A percentile compares a stretch with the other conserved stretches of the same genome.
Evolutionary conservation across 139 green algal genomes (phyloP).

Genomic region (Tetradesmus obliquus): DNA sequence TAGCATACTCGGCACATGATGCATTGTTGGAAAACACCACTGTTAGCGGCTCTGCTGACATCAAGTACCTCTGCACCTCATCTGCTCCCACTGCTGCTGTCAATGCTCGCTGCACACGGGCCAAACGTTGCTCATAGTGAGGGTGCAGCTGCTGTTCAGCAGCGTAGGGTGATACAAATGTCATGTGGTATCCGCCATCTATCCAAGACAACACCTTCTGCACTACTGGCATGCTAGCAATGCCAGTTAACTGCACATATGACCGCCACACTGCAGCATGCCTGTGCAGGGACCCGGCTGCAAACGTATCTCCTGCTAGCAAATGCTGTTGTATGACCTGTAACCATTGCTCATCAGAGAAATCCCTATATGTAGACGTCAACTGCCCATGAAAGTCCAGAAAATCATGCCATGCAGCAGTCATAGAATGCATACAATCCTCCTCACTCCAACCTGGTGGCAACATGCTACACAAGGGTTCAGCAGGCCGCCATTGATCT

Average conservation of each 20-base stretch:
- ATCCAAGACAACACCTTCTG: constrained; percentile 14
- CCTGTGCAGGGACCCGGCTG: constrained; percentile 5
- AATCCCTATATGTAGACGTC: neutral
- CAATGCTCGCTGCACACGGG: neutral
- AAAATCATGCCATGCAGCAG: constrained; percentile 14
- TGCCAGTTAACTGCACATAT: neutral
- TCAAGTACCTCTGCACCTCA: neutral
- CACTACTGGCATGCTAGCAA: neutral
- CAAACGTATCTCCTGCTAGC: constrained; percentile 18
- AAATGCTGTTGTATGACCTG: neutral
- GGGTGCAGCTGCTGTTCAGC: constrained; percentile 11
- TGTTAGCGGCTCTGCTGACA: neutral
- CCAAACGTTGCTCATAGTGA: neutral
- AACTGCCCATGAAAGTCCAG: neutral
- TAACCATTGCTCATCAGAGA: constrained; percentile 18
- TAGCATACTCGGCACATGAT: constrained; percentile 10
- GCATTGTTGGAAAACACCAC: constrained; percentile 34
- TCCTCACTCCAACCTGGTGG: neutral
- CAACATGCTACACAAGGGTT: constrained; percentile 3
- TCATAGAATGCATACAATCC: neutral
- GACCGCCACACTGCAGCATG: neutral
- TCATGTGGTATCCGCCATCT: neutral
- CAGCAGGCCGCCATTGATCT: neutral
- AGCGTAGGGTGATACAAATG: neutral
- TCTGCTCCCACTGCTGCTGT: neutral